Conservation (phyloP, 352 stramenopile species). For the Phytophthora lateralis region DNA sequence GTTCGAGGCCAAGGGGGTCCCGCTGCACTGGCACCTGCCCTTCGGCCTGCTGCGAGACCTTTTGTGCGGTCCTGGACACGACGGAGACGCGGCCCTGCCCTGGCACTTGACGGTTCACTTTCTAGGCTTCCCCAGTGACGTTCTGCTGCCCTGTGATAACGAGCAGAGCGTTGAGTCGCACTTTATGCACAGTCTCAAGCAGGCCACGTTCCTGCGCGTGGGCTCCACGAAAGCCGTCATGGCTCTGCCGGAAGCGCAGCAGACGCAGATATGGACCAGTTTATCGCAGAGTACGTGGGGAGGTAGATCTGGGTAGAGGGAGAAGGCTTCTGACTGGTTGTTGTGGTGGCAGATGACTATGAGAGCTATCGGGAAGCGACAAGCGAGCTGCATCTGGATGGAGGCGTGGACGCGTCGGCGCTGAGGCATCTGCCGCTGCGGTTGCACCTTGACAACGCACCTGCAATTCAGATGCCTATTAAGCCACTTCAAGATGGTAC, state of each 20-base stretch:
- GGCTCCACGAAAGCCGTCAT: conserved; percentile 86
- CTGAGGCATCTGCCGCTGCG: conserved; percentile 67
- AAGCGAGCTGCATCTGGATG: conserved; percentile 45
- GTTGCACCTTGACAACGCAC: conserved; percentile 58
- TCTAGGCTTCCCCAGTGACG: conserved; percentile 63
- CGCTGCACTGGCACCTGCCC: conserved; percentile 82
- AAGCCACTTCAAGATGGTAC: conserved; percentile 48
- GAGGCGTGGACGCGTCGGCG: conserved; percentile 37
- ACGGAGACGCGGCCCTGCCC: conserved; percentile 38
- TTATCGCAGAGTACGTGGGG: conserved; percentile 61
- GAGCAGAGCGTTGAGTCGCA: conserved; percentile 76
- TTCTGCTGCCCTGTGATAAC: conserved; percentile 75
- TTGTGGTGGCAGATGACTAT: conserved; percentile 44
- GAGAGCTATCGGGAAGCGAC: conserved; percentile 62
- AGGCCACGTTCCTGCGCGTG: conserved; percentile 72
- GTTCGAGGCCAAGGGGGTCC: conserved; percentile 65
- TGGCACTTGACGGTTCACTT: conserved; percentile 86
- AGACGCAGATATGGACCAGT: conserved; percentile 83
- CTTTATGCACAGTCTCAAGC: conserved; percentile 89
- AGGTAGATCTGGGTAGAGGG: background rate
- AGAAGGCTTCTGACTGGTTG: background rate
- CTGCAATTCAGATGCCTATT: conserved; percentile 78
- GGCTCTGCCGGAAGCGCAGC: conserved; percentile 76
- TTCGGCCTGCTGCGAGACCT: conserved; percentile 78
- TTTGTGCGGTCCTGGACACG: conserved; percentile 25